Percentiles rank a stretch among this genome's conserved stretches.
phyloP scores from a whole-genome alignment of 495 filamentous ascomycete genomes.

The Daldinia childiae region DNA sequence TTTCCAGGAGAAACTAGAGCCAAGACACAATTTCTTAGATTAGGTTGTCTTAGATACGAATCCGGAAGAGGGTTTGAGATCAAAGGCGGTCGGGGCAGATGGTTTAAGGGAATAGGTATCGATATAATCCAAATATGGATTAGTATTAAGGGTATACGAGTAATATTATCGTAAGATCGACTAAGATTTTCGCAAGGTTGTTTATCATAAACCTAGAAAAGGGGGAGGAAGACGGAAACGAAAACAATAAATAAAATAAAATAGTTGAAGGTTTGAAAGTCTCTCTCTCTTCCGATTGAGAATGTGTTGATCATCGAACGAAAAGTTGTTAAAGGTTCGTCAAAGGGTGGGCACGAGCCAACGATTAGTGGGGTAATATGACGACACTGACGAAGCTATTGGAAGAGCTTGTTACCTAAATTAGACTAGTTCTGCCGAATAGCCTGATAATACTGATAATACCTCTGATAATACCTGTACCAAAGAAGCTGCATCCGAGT shows the following conservation, averaged over 20 bases:
- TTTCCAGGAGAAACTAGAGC: conserved; percentile 17
- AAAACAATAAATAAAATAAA: neutral
- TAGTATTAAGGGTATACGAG: neutral
- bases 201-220: neutral
- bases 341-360: conserved; percentile 19
- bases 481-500: neutral
- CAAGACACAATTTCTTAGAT: conserved; percentile 24
- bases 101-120: conserved; percentile 6
- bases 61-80: conserved; percentile 29
- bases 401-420: conserved; percentile 33
- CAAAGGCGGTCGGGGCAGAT: conserved; percentile 30
- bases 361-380: conserved; percentile 29
- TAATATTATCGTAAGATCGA: neutral
- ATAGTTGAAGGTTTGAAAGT: conserved; percentile 21
- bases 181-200: neutral
- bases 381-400: conserved; percentile 43
- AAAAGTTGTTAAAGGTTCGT: conserved; percentile 25
- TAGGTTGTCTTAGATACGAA: conserved; percentile 40
- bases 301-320: conserved; percentile 27
- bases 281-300: neutral
- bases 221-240: neutral
- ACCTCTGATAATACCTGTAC: no score
- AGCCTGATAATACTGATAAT: conserved; percentile 32
- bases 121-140: neutral
- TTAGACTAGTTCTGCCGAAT: conserved; percentile 28